Evolutionary conservation across 345 rosid species (phyloP).

Genomic region (Arabis hirsuta): DNA sequence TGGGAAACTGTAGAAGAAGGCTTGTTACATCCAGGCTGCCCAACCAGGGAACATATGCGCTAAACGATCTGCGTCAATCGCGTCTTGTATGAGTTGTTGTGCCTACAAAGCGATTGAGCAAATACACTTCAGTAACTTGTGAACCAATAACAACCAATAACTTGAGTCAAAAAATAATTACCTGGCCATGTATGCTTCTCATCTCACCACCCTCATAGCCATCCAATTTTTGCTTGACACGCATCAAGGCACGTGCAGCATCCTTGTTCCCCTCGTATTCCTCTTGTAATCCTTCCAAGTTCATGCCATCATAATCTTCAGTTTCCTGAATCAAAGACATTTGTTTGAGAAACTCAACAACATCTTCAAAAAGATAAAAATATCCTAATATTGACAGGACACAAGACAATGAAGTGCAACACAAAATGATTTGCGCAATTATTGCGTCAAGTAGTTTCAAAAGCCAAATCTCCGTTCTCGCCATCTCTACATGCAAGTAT

Average conservation of each 20-base stretch:
- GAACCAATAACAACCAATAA: background rate
- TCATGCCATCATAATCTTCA: conserved; percentile 66
- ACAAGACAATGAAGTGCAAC: conserved; percentile 16
- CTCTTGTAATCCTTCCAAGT: conserved; percentile 70
- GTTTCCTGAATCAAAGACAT: conserved; percentile 56
- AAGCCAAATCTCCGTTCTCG: background rate
- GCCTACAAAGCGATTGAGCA: conserved; percentile 52
- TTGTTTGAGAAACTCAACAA: conserved; percentile 19
- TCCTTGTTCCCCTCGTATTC: conserved; percentile 92
- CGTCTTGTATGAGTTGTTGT: conserved; percentile 96
- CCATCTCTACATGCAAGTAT: conserved; percentile 1
- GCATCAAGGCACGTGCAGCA: conserved; percentile 90
- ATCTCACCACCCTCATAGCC: conserved; percentile 97
- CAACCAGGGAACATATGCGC: conserved; percentile 94
- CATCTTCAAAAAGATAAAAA: conserved; percentile 2
- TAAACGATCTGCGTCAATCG: conserved; percentile 79
- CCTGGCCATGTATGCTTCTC: conserved; percentile 97
- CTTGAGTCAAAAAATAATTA: conserved; percentile 28
- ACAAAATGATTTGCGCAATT: background rate
- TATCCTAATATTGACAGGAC: background rate
- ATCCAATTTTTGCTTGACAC: conserved; percentile 93
- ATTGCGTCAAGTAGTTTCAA: background rate
- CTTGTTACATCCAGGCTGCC: conserved; percentile 85
- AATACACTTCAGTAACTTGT: conserved; percentile 22
- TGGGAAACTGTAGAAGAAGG: conserved; percentile 5